These are phyloP conservation scores for Sphenostylis stenocarpa DNA, from an alignment of 306 rosid genomes.

Conservation along the genomic window DNA sequence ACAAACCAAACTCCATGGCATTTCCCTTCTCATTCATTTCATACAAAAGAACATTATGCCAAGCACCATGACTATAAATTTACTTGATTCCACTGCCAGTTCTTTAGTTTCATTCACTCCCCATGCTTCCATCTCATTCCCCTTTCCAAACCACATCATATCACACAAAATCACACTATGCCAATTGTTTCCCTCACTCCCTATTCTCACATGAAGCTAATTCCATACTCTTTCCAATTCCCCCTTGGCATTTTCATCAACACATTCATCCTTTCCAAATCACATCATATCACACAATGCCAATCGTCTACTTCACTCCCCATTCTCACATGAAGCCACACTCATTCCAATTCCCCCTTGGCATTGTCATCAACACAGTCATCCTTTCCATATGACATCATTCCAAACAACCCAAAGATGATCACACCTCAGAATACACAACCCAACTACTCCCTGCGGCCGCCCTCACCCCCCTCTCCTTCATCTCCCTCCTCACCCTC, in stretches of 20 bases:
- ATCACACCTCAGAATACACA: conserved; percentile 49
- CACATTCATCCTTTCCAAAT: neutral
- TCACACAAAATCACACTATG: no score
- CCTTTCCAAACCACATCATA: no score
- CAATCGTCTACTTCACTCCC: neutral
- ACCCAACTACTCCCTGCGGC: conserved; percentile 75
- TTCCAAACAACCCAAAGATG: neutral
- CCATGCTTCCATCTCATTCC: neutral
- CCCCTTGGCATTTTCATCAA: neutral
- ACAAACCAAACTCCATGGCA: no score
- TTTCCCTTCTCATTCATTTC: no score
- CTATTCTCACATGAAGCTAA: neutral
- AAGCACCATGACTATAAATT: neutral
- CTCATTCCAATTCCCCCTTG: neutral
- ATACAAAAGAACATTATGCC: neutral
- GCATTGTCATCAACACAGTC: neutral
- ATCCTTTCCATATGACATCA: neutral
- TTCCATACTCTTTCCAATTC: neutral
- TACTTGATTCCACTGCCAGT: neutral
- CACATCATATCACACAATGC: no score
- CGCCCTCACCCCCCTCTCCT: conserved; percentile 58
- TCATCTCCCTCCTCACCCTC: conserved; percentile 54
- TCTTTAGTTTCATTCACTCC: neutral
- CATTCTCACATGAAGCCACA: neutral
- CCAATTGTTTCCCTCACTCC: no score